Evolutionary conservation across 2,329 filamentous ascomycete genomes (phyloP), one percentile per base, ranked within the genome.

Genomic region (Apiospora sp.): DNA sequence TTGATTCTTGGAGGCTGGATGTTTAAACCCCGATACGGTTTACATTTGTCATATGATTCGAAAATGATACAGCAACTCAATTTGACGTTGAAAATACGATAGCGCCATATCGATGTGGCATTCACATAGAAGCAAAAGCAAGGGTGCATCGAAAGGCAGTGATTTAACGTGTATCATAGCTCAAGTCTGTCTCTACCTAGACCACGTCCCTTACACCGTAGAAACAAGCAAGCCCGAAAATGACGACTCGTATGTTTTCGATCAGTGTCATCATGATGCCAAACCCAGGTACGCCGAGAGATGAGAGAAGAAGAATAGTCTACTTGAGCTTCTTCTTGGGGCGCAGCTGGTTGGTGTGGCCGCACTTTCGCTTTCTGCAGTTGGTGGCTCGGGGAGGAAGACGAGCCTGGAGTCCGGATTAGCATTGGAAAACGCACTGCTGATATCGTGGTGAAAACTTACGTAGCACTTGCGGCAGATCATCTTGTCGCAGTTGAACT

Each of bases 401-500:
- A 86, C 96, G 95, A 76, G 90, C 90, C 88, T 91, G 73, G 22
- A n/a, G 58, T 4, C 46, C 71, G 48, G 73, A 72, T 81, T 77
- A 81, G 76, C 76, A 48, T 54, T 46, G 49, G 30, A 13, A 34
- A 13, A 41, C 12, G 37, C 10, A 22, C 8, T 16, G 27, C 8
- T 34, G 24, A 22, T 30, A 19, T 1, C n/a, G 12, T 24, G 48
- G 69, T 22, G 68, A 73, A 67, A 73, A 92, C 93, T 81, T 92
- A 96, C 94, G 88, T 98, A 98, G 93, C 96, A 99, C 94, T 99
- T 98, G 91, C 96, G 96, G 94, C 96, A 98, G 88, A 98, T 98
- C 93, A 96, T 96, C 76, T 98, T 98, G 81, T 98, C 96, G 93
- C 96, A 98, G 93, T 99, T 98, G 92, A 97, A 98, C 92, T 98